Evolutionary conservation across 2,329 filamentous ascomycete genomes (phyloP).

Genomic region (Trichoderma hamatum): DNA sequence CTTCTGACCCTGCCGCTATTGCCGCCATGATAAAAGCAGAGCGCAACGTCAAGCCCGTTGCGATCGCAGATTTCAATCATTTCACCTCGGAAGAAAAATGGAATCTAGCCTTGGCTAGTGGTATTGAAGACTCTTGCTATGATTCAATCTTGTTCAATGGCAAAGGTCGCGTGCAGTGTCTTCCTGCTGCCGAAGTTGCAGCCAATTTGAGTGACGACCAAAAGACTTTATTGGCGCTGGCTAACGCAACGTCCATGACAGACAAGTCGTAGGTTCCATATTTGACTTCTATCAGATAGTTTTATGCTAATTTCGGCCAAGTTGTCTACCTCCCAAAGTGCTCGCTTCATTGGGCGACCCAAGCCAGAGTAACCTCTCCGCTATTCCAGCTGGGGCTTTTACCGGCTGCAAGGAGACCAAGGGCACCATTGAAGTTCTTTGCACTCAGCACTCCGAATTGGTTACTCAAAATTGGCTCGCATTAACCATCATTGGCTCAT

Average conservation of each 20-base stretch:
- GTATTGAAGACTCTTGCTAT: constrained; percentile 58
- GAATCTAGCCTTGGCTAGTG: constrained; percentile 48
- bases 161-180: constrained; percentile 59
- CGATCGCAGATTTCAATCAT: constrained; percentile 61
- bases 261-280: constrained; percentile 44
- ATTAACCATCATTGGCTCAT: constrained; percentile 57
- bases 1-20: constrained; percentile 39
- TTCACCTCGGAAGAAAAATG: constrained; percentile 53
- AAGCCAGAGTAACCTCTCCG: constrained; percentile 25
- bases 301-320: not conserved
- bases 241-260: constrained; percentile 42
- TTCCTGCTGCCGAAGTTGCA: constrained; percentile 48
- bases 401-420: constrained; percentile 52
- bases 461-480: constrained; percentile 49
- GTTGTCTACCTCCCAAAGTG: not conserved
- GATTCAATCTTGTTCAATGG: constrained; percentile 66
- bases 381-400: constrained; percentile 49
- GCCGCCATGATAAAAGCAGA: constrained; percentile 55
- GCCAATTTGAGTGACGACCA: constrained; percentile 42
- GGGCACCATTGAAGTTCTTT: constrained; percentile 48
- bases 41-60: constrained; percentile 47
- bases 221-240: constrained; percentile 34
- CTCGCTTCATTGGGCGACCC: not conserved
- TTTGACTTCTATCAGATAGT: accelerated
- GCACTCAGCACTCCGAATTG: constrained; percentile 34